Conservation (phyloP, 768 basidiomycete species). For the Boletus edulis region DNA sequence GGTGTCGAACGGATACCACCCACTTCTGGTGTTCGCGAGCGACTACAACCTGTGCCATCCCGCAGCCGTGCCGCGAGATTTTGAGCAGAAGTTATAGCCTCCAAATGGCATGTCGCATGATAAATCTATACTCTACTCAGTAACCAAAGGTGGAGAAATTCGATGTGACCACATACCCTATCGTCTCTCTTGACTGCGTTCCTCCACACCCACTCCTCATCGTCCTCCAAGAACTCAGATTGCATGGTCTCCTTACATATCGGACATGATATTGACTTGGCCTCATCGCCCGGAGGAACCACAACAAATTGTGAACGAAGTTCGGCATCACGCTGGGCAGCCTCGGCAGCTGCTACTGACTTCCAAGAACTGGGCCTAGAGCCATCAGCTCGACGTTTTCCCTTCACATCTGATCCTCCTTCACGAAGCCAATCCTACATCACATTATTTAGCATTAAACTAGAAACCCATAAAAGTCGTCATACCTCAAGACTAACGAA, state of each 20-base stretch:
- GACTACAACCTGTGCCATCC: conserved; percentile 60
- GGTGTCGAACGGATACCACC: conserved; percentile 36
- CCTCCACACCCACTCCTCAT: conserved; percentile 98
- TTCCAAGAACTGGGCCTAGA: conserved; percentile 51
- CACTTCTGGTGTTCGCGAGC: conserved; percentile 74
- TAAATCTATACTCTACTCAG: conserved; percentile 59
- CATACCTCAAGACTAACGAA: conserved; percentile 79
- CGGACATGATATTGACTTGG: conserved; percentile 81
- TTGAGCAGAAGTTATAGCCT: conserved; percentile 63
- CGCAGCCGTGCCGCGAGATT: conserved; percentile 68
- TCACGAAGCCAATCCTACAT: conserved; percentile 87
- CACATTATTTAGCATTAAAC: conserved; percentile 11
- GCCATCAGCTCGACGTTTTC: conserved; percentile 63
- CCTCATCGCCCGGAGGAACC: conserved; percentile 88
- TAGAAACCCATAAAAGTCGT: conserved; percentile 4
- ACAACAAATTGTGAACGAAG: conserved; percentile 77
- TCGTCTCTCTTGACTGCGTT: conserved; percentile 87
- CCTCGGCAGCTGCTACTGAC: conserved; percentile 57
- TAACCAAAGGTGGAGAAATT: neutral
- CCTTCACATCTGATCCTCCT: conserved; percentile 54
- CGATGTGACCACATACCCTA: conserved; percentile 50
- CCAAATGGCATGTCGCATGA: conserved; percentile 93
- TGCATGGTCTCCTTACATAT: conserved; percentile 95
- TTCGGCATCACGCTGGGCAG: conserved; percentile 72
- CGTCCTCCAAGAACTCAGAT: conserved; percentile 90